Evolutionary conservation across 2,329 filamentous ascomycete genomes (phyloP), one percentile per base, ranked within the genome.

Genomic region (Colletotrichum simmondsii): DNA sequence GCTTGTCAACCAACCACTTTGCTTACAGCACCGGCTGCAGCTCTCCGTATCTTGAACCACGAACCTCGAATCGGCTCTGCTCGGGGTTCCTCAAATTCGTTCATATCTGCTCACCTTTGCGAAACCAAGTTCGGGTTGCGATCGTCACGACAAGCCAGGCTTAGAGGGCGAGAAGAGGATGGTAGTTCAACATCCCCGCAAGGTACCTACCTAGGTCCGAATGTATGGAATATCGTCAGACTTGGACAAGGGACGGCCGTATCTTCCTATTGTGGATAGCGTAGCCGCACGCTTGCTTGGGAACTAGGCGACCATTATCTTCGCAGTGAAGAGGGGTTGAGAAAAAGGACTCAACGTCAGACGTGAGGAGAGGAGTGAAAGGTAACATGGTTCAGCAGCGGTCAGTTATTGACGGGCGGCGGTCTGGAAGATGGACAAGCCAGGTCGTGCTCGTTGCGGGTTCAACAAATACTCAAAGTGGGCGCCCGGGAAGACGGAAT

Each of bases 211-310:
- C 2, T 30, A 46, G 30, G n/a, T 28, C 53, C 53, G 16, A 59
- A 72, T 64, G 69, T 65, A 42, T 53, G 54, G 57, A 72, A 69
- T 64, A 52, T 61, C 19, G 42, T 59, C 69, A 53, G 22, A 37
- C 5, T 26, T 19, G 65, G 69, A 64, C 69, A 60, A 28, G 69
- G 59, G 52, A 59, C 69, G 69, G 65, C 22, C 28, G 22, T 57
- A 30, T 52, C 68, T 54, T 24, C 69, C 65, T 68, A 68, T 60
- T 59, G 69, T 42, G 59, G 69, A 53, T 69, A 69, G 65, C 42
- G 65, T 32, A 49, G 42, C 30, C 28, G 57, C 64, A 60, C 62
- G 35, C 22, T 66, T 42, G 10, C 42, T 28, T 30, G 46, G 22
- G 12, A 49, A 22, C 57, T 52, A 71, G 68, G 63, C 56, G 63